These are phyloP conservation scores for Leucaena leucocephala DNA, from an alignment of 306 rosid genomes.

Conservation along the genomic window DNA sequence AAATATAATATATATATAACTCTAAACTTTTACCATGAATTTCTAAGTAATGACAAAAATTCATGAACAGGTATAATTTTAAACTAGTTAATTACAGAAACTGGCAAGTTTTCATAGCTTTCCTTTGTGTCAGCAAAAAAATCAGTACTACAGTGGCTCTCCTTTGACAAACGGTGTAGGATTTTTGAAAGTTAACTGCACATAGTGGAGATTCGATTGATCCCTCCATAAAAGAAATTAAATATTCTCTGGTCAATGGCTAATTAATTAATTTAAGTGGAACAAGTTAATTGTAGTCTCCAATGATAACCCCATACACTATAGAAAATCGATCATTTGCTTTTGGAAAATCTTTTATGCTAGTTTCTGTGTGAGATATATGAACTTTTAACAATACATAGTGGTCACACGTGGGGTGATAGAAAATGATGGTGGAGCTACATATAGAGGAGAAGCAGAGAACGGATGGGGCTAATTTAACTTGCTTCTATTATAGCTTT, in stretches of 20 bases:
- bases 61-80: not conserved
- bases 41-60: not conserved
- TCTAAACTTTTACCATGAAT: not conserved
- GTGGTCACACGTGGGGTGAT: constrained; percentile 22
- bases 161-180: not conserved
- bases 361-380: not conserved
- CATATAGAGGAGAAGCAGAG: not conserved
- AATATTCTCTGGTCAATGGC: not conserved
- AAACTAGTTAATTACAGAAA: not conserved
- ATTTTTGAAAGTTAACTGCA: not conserved
- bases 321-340: constrained; percentile 9
- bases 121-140: not conserved
- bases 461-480: not conserved
- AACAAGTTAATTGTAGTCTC: constrained; percentile 10
- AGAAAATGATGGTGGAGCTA: not conserved
- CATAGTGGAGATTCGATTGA: constrained; percentile 8
- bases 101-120: not conserved
- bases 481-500: not conserved
- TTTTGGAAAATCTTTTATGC: not conserved
- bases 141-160: not conserved
- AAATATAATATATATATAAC: not conserved
- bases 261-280: not conserved
- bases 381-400: constrained; percentile 18
- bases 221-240: not conserved
- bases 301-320: constrained; percentile 16